phyloP scores from a whole-genome alignment of 331 rosid genomes.

The Malus hybrid region DNA sequence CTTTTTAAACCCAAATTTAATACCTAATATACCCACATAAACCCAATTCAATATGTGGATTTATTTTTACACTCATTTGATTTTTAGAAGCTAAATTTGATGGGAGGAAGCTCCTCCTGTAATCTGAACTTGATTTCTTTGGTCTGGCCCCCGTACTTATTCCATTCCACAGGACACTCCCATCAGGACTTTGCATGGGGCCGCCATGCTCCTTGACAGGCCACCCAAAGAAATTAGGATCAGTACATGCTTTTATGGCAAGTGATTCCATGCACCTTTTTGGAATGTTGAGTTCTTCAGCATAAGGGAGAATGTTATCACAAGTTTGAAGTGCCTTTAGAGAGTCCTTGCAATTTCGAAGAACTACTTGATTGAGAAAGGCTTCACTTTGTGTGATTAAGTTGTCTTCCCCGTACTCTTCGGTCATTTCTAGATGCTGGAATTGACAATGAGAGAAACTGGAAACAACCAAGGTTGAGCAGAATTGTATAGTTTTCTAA shows the following conservation, averaged over 20 bases:
- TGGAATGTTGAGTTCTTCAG: constrained; percentile 73
- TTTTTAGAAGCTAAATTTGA: no score
- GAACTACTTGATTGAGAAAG: constrained; percentile 79
- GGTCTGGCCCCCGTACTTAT: constrained; percentile 97
- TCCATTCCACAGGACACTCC: constrained; percentile 98
- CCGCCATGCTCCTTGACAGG: constrained; percentile 91
- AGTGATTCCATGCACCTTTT: constrained; percentile 89
- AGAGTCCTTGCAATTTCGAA: constrained; percentile 87
- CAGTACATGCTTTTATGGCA: constrained; percentile 77
- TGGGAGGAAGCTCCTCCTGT: no score
- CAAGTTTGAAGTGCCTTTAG: constrained; percentile 82
- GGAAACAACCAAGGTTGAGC: no score
- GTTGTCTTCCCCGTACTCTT: constrained; percentile 87
- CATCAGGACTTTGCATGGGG: constrained; percentile 99
- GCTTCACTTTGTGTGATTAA: constrained; percentile 62
- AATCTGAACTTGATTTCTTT: constrained; percentile 68
- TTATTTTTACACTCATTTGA: no score
- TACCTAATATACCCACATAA: no score
- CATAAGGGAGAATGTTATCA: constrained; percentile 43
- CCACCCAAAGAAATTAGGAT: constrained; percentile 25
- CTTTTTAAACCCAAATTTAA: no score
- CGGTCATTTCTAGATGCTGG: constrained; percentile 82
- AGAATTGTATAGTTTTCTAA: no score
- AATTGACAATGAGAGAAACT: no score
- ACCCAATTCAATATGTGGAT: no score